Evolutionary conservation across 2,329 filamentous ascomycete genomes (phyloP), one percentile per base, ranked within the genome.

Genomic region (Calonectria multiphialidica): DNA sequence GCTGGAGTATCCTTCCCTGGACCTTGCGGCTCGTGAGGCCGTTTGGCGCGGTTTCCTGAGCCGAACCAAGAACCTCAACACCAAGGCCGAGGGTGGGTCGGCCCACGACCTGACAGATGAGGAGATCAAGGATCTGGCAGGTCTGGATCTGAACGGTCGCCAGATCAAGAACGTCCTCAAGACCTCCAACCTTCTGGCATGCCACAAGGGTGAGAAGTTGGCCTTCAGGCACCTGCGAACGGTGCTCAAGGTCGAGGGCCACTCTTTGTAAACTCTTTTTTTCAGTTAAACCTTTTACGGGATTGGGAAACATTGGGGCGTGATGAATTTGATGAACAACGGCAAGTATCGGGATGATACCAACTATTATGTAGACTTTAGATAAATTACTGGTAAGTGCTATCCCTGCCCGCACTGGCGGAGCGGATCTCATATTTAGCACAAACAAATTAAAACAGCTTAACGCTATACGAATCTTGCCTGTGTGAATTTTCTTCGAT

Each of bases 111-210:
- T 85, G 4, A 74, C 67, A 0, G 79, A 82, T 0, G 79, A 77
- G 0, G 78, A 82, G 16, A 64, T 85, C 2, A 79, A 80, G n/a
- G 77, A 82, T 63, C 79, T 89, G 42, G 80, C 85, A 0, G 70
- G 76, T 25, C 79, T 87, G 63, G 79, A 84, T 5, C 80, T 89
- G 50, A 89, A 89, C 61, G 87, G 88, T 5, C 80, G 87, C 25
- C 86, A 89, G 82, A 89, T 89, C 71, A 88, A 88, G 81, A 89
- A 88, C 59, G 74, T 84, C n/a, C 78, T 86, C 76, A 86, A 87
- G 79, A 80, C 77, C 15, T 80, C 79, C 15, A 81, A 79, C 45
- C 53, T 83, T 50, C 67, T 83, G 67, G 81, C 82, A 13, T 81
- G 75, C 13, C 81, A 83, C 53, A 78, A 79, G 72, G 75, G 68